Conservation (phyloP, 208 protist species). For the Trypanosoma melophagium region DNA sequence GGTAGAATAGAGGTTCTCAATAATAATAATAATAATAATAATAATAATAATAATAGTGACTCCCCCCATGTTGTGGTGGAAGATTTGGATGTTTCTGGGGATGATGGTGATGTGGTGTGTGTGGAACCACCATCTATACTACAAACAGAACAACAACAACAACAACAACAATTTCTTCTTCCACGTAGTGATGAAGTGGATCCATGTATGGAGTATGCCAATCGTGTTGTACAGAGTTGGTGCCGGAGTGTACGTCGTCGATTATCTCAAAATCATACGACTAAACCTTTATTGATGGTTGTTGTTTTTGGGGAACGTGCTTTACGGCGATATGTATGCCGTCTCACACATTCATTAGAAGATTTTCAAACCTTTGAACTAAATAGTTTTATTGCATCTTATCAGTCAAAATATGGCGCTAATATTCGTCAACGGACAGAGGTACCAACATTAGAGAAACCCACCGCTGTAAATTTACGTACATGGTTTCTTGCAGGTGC, state of each 20-base stretch:
- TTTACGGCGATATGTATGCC: conserved; percentile 52
- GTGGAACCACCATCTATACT: not conserved
- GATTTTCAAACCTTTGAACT: conserved; percentile 64
- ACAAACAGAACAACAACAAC: not conserved
- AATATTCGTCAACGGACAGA: conserved; percentile 18
- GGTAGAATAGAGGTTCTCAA: conserved; percentile 32
- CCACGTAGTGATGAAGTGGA: conserved; percentile 61
- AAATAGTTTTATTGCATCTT: conserved; percentile 51
- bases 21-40: conserved; percentile 3
- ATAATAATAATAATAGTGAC: not conserved
- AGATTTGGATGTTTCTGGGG: conserved; percentile 29
- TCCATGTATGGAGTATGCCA: conserved; percentile 52
- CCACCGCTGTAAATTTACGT: conserved; percentile 9
- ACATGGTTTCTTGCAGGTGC: conserved; percentile 16
- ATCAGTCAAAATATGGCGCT: conserved; percentile 51
- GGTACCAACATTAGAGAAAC: not conserved
- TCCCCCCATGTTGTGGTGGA: conserved; percentile 34
- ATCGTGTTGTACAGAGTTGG: conserved; percentile 58
- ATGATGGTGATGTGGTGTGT: conserved; percentile 34
- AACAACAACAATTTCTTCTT: conserved; percentile 27
- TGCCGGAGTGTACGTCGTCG: conserved; percentile 30
- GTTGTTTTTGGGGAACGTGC: conserved; percentile 38
- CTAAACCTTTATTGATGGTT: conserved; percentile 34
- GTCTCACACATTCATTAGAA: conserved; percentile 50
- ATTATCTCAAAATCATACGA: not conserved